phyloP scores from a whole-genome alignment of 192 early-diverging fungal species.

The Coemansia sp. region DNA sequence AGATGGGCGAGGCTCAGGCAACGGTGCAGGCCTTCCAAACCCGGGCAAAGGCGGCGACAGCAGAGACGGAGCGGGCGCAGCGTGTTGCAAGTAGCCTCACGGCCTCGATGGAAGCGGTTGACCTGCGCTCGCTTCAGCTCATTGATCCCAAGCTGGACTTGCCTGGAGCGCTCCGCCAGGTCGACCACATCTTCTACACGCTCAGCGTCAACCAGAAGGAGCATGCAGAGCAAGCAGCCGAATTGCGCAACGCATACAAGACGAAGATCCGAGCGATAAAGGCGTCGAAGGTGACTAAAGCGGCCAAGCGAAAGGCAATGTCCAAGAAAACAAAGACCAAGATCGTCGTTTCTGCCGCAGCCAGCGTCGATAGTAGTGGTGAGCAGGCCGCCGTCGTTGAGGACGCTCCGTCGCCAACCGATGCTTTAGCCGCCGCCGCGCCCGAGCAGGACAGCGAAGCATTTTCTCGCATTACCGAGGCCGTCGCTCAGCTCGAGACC shows the following conservation, averaged over 20 bases:
- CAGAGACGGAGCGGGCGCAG: constrained; percentile 1
- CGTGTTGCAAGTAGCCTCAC: background rate
- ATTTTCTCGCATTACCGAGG: constrained; percentile 1
- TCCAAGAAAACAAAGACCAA: constrained; percentile 12
- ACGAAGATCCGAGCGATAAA: background rate
- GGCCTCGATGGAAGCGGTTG: constrained; percentile 11
- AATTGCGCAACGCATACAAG: constrained; percentile 7
- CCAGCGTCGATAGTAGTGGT: background rate
- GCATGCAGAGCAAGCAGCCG: background rate
- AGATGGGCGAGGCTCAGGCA: background rate
- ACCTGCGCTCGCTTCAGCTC: constrained; percentile 23
- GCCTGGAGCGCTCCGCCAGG: constrained; percentile 32
- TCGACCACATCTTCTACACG: constrained; percentile 43
- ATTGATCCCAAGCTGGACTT: constrained; percentile 37
- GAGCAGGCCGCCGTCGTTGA: constrained; percentile 10
- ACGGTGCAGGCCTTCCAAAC: background rate
- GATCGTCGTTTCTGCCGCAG: background rate
- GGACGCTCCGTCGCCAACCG: background rate
- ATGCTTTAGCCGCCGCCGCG: background rate
- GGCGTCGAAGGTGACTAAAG: background rate
- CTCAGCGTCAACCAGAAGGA: constrained; percentile 13
- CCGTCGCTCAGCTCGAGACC: constrained; percentile 32
- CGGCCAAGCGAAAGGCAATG: constrained; percentile 6
- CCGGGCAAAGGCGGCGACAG: background rate
- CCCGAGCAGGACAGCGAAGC: background rate